These are phyloP conservation scores for Aphanomyces euteiches DNA, from an alignment of 352 stramenopile genomes.

Conservation along the genomic window DNA sequence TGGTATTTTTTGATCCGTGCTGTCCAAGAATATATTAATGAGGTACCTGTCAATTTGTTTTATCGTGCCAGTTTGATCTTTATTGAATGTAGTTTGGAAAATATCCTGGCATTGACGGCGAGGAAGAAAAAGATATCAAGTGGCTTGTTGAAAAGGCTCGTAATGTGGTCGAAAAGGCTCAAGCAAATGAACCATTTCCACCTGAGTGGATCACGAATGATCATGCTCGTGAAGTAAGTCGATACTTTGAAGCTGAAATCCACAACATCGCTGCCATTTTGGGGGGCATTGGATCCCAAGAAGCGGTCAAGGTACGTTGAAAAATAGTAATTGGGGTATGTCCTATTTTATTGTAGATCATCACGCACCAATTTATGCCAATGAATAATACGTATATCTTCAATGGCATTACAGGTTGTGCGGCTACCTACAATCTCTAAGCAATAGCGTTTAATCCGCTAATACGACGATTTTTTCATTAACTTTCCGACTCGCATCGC, in stretches of 20 bases:
- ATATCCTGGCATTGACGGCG: conserved; percentile 80
- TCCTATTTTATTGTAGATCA: conserved; percentile 49
- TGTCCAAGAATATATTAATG: conserved; percentile 57
- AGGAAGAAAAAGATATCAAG: conserved; percentile 51
- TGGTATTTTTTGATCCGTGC: conserved; percentile 94
- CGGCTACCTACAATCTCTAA: conserved; percentile 74
- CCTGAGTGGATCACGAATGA: conserved; percentile 53
- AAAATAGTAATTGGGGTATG: neutral
- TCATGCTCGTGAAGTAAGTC: conserved; percentile 89
- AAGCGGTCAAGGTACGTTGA: conserved; percentile 90
- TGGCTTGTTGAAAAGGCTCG: conserved; percentile 60
- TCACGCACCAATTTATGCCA: conserved; percentile 96
- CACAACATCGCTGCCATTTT: conserved; percentile 93
- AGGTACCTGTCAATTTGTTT: conserved; percentile 35
- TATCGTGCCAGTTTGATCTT: neutral
- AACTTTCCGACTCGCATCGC: conserved; percentile 38
- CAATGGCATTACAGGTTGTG: conserved; percentile 92
- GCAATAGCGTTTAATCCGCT: neutral
- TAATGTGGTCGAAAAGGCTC: conserved; percentile 31
- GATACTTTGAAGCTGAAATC: conserved; percentile 90
- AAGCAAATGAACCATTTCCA: conserved; percentile 30
- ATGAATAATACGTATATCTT: conserved; percentile 97
- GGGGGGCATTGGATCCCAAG: conserved; percentile 95
- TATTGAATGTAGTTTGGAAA: conserved; percentile 40
- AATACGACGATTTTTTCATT: neutral